phyloP scores from a whole-genome alignment of 805 yeast species.

The Metschnikowia corniflorae region DNA sequence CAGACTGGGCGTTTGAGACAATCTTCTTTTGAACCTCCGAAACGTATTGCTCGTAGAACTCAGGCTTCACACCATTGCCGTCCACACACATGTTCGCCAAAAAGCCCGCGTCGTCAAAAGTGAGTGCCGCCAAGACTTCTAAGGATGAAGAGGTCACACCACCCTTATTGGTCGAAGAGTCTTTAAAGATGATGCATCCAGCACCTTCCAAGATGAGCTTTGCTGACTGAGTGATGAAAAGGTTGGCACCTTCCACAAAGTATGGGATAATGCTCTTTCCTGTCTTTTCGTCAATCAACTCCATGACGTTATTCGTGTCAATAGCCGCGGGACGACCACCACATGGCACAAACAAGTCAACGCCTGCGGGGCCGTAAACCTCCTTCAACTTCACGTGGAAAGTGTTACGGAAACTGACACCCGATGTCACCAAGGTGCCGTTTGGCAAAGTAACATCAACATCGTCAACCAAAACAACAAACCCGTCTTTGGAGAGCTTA shows the following conservation, averaged over 20 bases:
- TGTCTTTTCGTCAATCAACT: conserved; percentile 67
- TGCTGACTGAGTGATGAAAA: conserved; percentile 92
- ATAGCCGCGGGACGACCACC: conserved; percentile 98
- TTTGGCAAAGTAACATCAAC: conserved; percentile 72
- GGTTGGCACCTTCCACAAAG: conserved; percentile 96
- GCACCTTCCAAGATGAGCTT: conserved; percentile 81
- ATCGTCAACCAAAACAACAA: conserved; percentile 81
- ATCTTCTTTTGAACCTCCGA: conserved; percentile 74
- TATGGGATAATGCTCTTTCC: conserved; percentile 78
- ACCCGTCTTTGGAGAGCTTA: conserved; percentile 71
- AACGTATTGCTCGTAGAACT: conserved; percentile 80
- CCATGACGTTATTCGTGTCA: conserved; percentile 75
- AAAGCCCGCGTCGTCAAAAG: conserved; percentile 83
- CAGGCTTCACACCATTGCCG: conserved; percentile 52
- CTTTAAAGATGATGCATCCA: conserved; percentile 86
- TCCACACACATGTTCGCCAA: conserved; percentile 74
- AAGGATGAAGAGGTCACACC: conserved; percentile 97
- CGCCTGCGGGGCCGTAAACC: conserved; percentile 51
- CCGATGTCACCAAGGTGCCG: conserved; percentile 73
- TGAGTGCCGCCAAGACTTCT: conserved; percentile 91
- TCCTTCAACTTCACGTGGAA: conserved; percentile 77
- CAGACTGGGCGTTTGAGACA: conserved; percentile 73
- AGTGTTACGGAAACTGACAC: conserved; percentile 84
- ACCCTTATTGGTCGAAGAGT: conserved; percentile 96
- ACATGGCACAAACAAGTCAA: conserved; percentile 93